Evolutionary conservation across 2,329 filamentous ascomycete species (phyloP).

Genomic region (Claviceps sp.): DNA sequence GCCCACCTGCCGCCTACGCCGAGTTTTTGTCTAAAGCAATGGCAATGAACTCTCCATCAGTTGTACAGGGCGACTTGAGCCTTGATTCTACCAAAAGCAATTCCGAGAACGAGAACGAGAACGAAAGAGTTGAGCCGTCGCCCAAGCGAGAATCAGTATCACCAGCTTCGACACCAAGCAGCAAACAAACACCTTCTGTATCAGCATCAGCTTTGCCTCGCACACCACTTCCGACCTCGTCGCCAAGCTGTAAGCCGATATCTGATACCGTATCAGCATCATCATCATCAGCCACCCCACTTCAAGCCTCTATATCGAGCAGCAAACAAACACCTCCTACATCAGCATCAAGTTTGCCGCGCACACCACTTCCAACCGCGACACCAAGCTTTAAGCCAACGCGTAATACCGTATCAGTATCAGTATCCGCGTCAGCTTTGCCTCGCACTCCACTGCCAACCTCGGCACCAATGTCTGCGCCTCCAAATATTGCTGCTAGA

Average conservation of each 20-base stretch:
- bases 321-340: conserved; percentile 15
- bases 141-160: conserved; percentile 42
- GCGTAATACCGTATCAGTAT: conserved; percentile 6
- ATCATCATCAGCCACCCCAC: too few species aligned
- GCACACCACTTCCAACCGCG: conserved; percentile 38
- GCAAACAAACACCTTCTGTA: conserved; percentile 14
- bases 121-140: conserved; percentile 41
- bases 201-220: conserved; percentile 28
- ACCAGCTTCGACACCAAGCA: conserved; percentile 22
- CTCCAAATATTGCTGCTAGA: conserved; percentile 46
- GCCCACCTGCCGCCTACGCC: conserved; percentile 76
- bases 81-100: conserved; percentile 40
- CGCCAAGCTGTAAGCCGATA: conserved; percentile 42
- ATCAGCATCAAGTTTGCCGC: conserved; percentile 26
- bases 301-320: conserved; percentile 16
- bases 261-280: too few species aligned
- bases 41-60: conserved; percentile 57
- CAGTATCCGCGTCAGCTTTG: conserved; percentile 24
- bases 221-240: conserved; percentile 37
- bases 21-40: conserved; percentile 77
- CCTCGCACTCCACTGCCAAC: conserved; percentile 39
- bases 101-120: conserved; percentile 29
- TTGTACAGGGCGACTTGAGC: conserved; percentile 35
- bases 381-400: conserved; percentile 42
- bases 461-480: conserved; percentile 42